phyloP scores from a whole-genome alignment of 805 yeast genomes.

The Candida cerambycidarum region DNA sequence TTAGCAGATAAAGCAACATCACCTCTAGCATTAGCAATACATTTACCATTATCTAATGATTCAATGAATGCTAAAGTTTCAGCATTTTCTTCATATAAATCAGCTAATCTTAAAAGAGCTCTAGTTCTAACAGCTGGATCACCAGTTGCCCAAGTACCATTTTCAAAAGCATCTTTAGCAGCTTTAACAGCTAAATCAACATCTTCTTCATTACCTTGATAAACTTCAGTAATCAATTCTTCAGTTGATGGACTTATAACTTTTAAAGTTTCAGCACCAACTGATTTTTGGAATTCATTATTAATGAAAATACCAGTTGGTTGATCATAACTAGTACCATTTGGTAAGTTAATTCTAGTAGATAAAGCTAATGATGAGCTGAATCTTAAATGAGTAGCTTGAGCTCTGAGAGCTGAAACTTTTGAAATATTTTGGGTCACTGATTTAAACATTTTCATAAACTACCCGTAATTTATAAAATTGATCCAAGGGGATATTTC shows the following conservation, averaged over 20 bases:
- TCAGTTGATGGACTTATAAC: slow-evolving; percentile 70
- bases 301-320: slow-evolving; percentile 90
- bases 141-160: slow-evolving; percentile 61
- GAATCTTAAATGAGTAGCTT: slow-evolving; percentile 18
- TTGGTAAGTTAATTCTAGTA: slow-evolving; percentile 59
- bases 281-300: slow-evolving; percentile 70
- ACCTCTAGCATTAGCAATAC: slow-evolving; percentile 64
- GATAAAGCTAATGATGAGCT: slow-evolving; percentile 38
- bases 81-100: slow-evolving; percentile 66
- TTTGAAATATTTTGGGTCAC: neutral
- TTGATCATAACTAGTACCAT: slow-evolving; percentile 69
- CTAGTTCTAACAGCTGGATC: slow-evolving; percentile 70
- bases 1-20: slow-evolving; percentile 71
- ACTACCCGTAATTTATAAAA: neutral
- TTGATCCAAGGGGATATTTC: neutral
- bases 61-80: slow-evolving; percentile 79
- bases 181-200: slow-evolving; percentile 84
- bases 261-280: slow-evolving; percentile 56
- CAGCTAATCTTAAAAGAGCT: slow-evolving; percentile 71
- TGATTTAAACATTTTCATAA: slow-evolving; percentile 2
- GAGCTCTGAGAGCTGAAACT: slow-evolving; percentile 4
- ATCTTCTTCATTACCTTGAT: slow-evolving; percentile 77
- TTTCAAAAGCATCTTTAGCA: slow-evolving; percentile 70
- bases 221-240: slow-evolving; percentile 64
- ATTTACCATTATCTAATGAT: slow-evolving; percentile 87